Conservation (phyloP, 176 grass and related monocot species). For the Juncus effusus region DNA sequence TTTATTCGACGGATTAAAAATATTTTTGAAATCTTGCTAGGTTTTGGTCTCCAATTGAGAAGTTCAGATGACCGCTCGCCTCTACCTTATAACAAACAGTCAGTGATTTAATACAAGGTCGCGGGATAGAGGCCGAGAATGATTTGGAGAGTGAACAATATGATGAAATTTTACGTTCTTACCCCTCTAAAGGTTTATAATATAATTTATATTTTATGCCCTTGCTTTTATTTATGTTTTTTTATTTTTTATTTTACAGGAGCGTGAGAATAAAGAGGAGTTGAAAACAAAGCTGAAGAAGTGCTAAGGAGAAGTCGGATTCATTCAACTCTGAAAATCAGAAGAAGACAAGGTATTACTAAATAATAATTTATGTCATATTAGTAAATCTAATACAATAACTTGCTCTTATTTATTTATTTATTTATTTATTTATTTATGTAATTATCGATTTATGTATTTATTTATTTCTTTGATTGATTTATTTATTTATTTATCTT, state of each 20-base stretch:
- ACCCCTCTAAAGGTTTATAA: neutral
- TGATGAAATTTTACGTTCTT: slow-evolving; percentile 16
- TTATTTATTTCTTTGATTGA: too few relatives aligned
- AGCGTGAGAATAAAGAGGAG: slow-evolving; percentile 73
- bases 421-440: too few relatives aligned
- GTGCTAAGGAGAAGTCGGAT: slow-evolving; percentile 90
- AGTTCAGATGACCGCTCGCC: too few relatives aligned
- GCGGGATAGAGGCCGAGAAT: slow-evolving; percentile 68
- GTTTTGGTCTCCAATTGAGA: too few relatives aligned
- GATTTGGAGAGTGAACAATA: slow-evolving; percentile 57
- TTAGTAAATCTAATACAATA: slow-evolving; percentile 11
- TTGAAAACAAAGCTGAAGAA: slow-evolving; percentile 86
- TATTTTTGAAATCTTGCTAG: too few relatives aligned
- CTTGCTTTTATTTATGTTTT: neutral
- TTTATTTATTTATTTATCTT: too few relatives aligned
- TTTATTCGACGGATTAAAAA: too few relatives aligned
- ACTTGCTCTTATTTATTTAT: neutral
- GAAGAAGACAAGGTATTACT: slow-evolving; percentile 97
- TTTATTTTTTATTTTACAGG: slow-evolving; percentile 33
- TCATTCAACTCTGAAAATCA: slow-evolving; percentile 87
- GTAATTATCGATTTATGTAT: too few relatives aligned
- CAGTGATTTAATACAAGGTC: too few relatives aligned
- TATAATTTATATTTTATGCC: neutral
- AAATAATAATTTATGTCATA: slow-evolving; percentile 29
- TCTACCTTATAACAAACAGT: too few relatives aligned